Percentiles rank a stretch among this genome's conserved stretches.
These are phyloP conservation scores for Exophiala lecanii-corni DNA, from an alignment of 2,329 filamentous ascomycete species.

Conservation along the genomic window DNA sequence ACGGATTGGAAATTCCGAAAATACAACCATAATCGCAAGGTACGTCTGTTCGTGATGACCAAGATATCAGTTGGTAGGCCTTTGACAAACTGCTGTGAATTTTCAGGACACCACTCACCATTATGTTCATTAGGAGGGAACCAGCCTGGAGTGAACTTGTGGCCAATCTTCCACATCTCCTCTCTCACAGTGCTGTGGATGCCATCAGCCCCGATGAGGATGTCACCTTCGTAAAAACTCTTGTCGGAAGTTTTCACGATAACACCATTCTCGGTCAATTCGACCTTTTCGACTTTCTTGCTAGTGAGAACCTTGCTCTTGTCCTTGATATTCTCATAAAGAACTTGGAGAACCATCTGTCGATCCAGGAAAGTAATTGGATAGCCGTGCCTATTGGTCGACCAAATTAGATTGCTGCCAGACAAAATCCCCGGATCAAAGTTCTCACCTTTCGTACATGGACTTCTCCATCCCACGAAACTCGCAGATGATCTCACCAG, in stretches of 20 bases:
- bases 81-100: too few species aligned
- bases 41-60: constrained; percentile 14
- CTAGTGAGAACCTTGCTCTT: constrained; percentile 3
- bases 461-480: background rate
- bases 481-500: background rate
- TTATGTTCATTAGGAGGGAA: constrained; percentile 1
- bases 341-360: constrained; percentile 23
- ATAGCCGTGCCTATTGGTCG: constrained; percentile 16
- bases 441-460: background rate
- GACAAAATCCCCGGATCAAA: background rate
- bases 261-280: constrained; percentile 23
- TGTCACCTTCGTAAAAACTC: constrained; percentile 30
- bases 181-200: constrained; percentile 35
- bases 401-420: background rate
- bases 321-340: constrained; percentile 26
- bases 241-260: constrained; percentile 34
- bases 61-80: background rate
- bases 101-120: background rate
- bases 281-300: constrained; percentile 1
- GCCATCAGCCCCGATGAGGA: constrained; percentile 43
- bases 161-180: constrained; percentile 30
- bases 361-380: constrained; percentile 27
- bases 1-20: constrained; percentile 24
- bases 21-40: constrained; percentile 23
- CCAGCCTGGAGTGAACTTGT: background rate